Evolutionary conservation across 148 eudicot species (phyloP).

Genomic region (Polygonum aviculare): DNA sequence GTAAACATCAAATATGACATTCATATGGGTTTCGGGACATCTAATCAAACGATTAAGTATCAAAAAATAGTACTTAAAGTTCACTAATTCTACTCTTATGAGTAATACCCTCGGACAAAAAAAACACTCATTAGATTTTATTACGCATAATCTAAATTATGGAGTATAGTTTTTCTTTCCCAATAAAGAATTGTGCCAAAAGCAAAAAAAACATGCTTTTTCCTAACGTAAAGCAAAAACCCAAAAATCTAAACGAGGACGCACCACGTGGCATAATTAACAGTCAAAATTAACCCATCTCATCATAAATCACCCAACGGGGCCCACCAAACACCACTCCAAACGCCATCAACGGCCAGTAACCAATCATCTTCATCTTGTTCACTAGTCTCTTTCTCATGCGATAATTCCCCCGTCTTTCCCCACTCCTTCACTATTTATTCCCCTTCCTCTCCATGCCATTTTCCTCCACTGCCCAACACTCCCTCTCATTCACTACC

Average conservation of each 20-base stretch:
- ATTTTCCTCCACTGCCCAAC: background rate
- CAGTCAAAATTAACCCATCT: background rate
- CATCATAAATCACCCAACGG: background rate
- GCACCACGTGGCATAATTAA: background rate
- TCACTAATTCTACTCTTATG: too few relatives aligned
- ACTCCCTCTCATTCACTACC: background rate
- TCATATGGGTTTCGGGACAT: too few relatives aligned
- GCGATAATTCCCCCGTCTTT: background rate
- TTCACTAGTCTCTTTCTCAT: background rate
- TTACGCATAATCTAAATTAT: too few relatives aligned
- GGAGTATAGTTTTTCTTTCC: too few relatives aligned
- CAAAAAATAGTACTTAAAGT: too few relatives aligned
- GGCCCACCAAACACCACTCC: background rate
- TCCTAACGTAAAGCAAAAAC: background rate
- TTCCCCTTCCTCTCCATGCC: background rate
- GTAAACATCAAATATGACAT: too few relatives aligned
- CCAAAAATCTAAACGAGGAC: background rate
- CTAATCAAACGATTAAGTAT: too few relatives aligned
- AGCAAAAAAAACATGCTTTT: background rate
- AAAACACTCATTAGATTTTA: too few relatives aligned
- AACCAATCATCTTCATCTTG: background rate
- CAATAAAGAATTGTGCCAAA: background rate
- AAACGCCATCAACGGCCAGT: conserved; percentile 1
- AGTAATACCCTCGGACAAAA: too few relatives aligned
- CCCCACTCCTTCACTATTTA: background rate